Percentiles rank a stretch among this genome's conserved stretches.
Evolutionary conservation across 768 basidiomycete species (phyloP).

Genomic region (Tremella fuciformis): DNA sequence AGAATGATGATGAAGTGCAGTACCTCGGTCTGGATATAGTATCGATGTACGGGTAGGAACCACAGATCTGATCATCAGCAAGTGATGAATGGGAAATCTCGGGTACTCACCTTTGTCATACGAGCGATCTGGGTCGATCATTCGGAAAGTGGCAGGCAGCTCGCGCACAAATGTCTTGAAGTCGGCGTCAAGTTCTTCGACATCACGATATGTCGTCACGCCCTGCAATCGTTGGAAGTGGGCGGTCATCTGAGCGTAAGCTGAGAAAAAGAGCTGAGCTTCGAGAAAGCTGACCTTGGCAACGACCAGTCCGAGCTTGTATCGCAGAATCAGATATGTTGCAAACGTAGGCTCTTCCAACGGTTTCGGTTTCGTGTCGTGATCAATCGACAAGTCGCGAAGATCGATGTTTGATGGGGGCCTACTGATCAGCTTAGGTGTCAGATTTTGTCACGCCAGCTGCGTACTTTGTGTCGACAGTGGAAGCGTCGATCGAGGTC

Average conservation of each 20-base stretch:
- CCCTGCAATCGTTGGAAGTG: constrained; percentile 85
- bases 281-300: constrained; percentile 55
- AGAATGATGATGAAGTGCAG: constrained; percentile 50
- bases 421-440: constrained; percentile 27
- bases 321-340: constrained; percentile 83
- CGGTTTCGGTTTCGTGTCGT: constrained; percentile 38
- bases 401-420: constrained; percentile 59
- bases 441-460: constrained; percentile 36
- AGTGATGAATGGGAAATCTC: neutral
- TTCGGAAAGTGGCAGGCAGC: constrained; percentile 62
- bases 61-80: constrained; percentile 23
- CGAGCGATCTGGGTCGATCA: constrained; percentile 71
- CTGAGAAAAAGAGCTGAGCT: neutral
- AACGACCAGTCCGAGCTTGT: constrained; percentile 76
- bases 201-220: constrained; percentile 77
- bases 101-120: constrained; percentile 65
- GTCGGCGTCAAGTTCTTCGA: constrained; percentile 76
- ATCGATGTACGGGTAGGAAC: constrained; percentile 74
- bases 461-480: constrained; percentile 77
- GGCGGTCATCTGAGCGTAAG: constrained; percentile 65
- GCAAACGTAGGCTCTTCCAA: constrained; percentile 69
- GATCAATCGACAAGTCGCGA: constrained; percentile 27
- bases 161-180: constrained; percentile 69
- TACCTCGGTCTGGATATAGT: constrained; percentile 83
- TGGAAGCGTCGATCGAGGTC: constrained; percentile 73